Base-by-base conservation (phyloP, 1,284 basidiomycete genomes). In the Puccinia horiana region DNA sequence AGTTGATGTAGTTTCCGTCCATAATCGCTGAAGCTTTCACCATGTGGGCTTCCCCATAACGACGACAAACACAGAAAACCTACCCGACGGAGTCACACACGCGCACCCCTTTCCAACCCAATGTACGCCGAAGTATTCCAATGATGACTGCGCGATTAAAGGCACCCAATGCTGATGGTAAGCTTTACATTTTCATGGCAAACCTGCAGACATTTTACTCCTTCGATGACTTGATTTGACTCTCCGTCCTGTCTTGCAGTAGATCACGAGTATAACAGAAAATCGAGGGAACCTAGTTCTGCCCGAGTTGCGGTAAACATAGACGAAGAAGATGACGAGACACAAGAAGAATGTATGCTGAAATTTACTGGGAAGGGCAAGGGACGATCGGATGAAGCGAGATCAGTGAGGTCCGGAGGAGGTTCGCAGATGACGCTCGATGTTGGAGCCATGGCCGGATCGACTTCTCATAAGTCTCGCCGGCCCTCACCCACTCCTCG, bases 141-240 rank as follows among this genome's bases (percentile, higher is more conserved):
- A 52, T 80, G 67, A 35, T 26, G 54, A 80, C 67, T 54, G 65
- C 61, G 32, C 47, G 49, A 42, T 56, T 80, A 42, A 49, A 80
- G 35, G 58, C n/a, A 29, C 40, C 29, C 56, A 49, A 49, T 20
- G 37, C 42, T 8, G 77, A 37, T 42, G 77, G 77, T 80, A 29
- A 80, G 77, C 72, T 40, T 40, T 12, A 23, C 32, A 58, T 29
- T 32, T 32, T 16, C n/a, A 18, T 32, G 44, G 29, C 49, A 49
- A 29, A 72, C 26, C 44, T 14, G 29, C 12, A 23, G n/a, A 49
- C 26, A 72, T 23, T 18, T 3, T 44, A 1, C 40, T 6, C 3
- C 65, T 9, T 69, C n/a, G 44, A 49, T 16, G 14, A 16, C 37
- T 49, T 49, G 29, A 72, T 72, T 8, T 1, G 40, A 32, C 2